Evolutionary conservation across 805 yeast species (phyloP), one percentile per base, ranked within the genome.

Genomic region (Lipomyces japonicus): DNA sequence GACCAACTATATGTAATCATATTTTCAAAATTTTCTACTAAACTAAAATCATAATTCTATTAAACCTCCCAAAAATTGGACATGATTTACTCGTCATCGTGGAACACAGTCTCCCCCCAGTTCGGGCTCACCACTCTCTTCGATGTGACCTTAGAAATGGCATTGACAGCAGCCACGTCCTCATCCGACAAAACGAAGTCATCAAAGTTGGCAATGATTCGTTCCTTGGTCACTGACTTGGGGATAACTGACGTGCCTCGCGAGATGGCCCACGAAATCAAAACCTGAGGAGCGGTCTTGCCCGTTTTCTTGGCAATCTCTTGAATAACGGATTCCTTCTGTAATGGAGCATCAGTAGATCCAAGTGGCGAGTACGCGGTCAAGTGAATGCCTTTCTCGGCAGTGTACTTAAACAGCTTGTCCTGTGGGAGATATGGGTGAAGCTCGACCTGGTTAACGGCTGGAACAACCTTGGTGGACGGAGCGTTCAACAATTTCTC

Each of bases 341-440:
- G 59, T 16, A 55, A 46, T 14, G 59, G 57, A 14, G 59, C 57
- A 22, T 47, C 44, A 25, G 60, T 51, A 3, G 82, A 74, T 32
- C 90, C 91, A 59, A 86, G 73, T 26, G 95, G 93, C 30, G 87
- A 81, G 69, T 85, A 87, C 9, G 95, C 95, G 65, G 84, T 83
- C 46, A 83, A 65, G 31, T 72, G 66, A 52, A 83, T 81, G 53
- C 74, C 78, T 57, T 85, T 72, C 24, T 66, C 64, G 47, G 71
- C 69, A 66, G 80, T 74, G 67, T 64, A 82, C 35, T 76, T 74
- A 39, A 76, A 63, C 55, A 86, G 71, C 59, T 81, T 80, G 16
- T 66, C 71, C 66, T 85, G 91, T 39, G 87, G 86, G 48, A 82
- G 72, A 57, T 75, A 75, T 43, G 90, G 88, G 67, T 87, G 95